These are phyloP conservation scores for Plantago ovata DNA, from an alignment of 257 asterid species.

Conservation along the genomic window DNA sequence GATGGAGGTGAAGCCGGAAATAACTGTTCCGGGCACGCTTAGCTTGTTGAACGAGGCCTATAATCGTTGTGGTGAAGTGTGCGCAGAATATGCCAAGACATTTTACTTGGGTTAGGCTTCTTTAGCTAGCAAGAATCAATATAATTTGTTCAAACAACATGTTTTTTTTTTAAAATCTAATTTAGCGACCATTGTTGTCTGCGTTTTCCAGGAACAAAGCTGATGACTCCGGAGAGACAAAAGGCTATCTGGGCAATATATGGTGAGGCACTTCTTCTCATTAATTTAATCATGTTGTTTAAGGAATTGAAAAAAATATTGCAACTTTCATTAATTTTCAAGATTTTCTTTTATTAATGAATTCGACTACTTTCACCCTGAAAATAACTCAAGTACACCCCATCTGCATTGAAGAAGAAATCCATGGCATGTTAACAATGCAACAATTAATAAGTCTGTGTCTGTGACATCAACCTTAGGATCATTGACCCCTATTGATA, in stretches of 20 bases:
- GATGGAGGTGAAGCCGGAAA: slow-evolving; percentile 66
- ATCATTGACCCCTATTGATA: too few relatives aligned
- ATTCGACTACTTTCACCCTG: too few relatives aligned
- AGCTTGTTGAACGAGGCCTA: slow-evolving; percentile 81
- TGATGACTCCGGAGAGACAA: slow-evolving; percentile 93
- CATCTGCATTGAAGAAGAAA: too few relatives aligned
- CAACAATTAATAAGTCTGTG: too few relatives aligned
- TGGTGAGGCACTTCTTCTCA: slow-evolving; percentile 46
- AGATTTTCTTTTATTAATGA: too few relatives aligned
- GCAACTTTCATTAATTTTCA: too few relatives aligned
- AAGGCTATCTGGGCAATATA: slow-evolving; percentile 99
- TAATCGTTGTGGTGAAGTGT: slow-evolving; percentile 90
- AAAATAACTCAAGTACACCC: too few relatives aligned
- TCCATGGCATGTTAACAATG: too few relatives aligned
- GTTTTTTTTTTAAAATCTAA: slow-evolving; percentile 11
- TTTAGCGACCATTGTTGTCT: slow-evolving; percentile 19
- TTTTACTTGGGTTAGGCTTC: slow-evolving; percentile 82
- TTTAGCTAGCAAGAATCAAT: slow-evolving; percentile 20
- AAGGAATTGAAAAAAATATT: too few relatives aligned
- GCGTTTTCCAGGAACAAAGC: slow-evolving; percentile 63
- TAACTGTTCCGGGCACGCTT: slow-evolving; percentile 57
- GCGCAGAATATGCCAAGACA: slow-evolving; percentile 98
- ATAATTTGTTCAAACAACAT: not conserved
- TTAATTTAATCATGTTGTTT: too few relatives aligned
- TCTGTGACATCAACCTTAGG: too few relatives aligned